Percentiles rank a stretch among this genome's conserved stretches.
Evolutionary conservation across 2,329 filamentous ascomycete species (phyloP).

Genomic region (Cordyceps fumosorosea): DNA sequence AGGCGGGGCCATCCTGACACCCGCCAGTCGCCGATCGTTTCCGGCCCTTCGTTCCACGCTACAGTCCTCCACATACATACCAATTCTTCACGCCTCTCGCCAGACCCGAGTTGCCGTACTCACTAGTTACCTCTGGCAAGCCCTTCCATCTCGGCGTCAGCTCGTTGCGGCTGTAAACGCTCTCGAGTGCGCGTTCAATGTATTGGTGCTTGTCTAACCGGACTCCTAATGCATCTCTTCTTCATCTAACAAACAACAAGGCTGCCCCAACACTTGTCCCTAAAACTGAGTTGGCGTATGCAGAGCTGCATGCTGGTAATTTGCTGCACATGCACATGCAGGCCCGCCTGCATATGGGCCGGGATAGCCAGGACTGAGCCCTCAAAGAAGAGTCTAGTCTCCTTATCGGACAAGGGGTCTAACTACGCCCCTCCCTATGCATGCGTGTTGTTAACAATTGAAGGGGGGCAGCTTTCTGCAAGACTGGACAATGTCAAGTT

Average conservation of each 20-base stretch:
- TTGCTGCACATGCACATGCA: constrained; percentile 11
- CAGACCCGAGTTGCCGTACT: no score
- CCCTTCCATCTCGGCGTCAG: not conserved
- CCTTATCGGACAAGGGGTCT: constrained; percentile 3
- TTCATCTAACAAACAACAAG: not conserved
- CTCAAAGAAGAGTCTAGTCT: constrained; percentile 1
- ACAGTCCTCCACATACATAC: not conserved
- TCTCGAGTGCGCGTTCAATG: not conserved
- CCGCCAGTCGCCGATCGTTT: constrained; percentile 9
- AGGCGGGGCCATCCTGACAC: constrained; percentile 5
- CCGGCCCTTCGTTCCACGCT: not conserved
- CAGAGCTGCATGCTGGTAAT: constrained; percentile 11
- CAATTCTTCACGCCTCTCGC: no score
- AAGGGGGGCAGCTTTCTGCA: not conserved
- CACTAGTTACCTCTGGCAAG: not conserved
- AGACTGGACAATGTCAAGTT: not conserved
- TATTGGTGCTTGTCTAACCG: no score
- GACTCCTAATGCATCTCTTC: not conserved
- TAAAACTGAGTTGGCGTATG: constrained; percentile 3
- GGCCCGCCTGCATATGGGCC: constrained; percentile 7
- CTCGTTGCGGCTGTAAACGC: not conserved
- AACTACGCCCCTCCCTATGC: not conserved
- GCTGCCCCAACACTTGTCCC: not conserved
- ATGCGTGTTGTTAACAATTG: not conserved
- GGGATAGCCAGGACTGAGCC: constrained; percentile 7